Evolutionary conservation across 139 green algal species (phyloP), one percentile per base, ranked within the genome.

Genomic region (Zygnema cylindricum): DNA sequence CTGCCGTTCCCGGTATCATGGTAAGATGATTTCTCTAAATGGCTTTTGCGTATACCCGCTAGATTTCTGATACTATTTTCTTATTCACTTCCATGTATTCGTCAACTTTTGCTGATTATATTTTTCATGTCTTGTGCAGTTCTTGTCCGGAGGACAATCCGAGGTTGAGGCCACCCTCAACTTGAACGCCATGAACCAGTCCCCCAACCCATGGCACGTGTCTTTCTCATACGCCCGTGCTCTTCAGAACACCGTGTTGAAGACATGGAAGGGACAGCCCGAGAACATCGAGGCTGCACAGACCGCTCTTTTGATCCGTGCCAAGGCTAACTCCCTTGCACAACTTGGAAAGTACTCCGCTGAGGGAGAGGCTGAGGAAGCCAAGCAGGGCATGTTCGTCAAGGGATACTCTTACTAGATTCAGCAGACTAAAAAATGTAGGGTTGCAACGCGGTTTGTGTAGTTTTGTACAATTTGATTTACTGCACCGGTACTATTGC

Each of bases 211-310:
- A n/a, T 99, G 97, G 97, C 97, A 99, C 93, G 97, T 99, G 94
- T 99, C 97, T 63, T 99, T 99, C 97, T 99, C 97, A n/a, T 99
- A 99, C 94, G 97, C 97, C 30, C 96, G 97, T 89, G 97, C 97
- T 25, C 96, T 99, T 85, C 96, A 98, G 94, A 94, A 94, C 89
- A 86, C 91, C 21, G 92, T 93, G 33, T 85, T 95, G 40, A 96
- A 97, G 95, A 93, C 90, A 76, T 95, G 92, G 92, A 69, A 84
- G 54, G 95, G 97, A 77, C 95, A 98, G 93, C 93, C 95, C 43
- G 94, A 93, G 89, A 99, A 99, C 93, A 76, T 96, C 0, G 71
- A 95, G 57, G 94, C 93, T 7, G 97, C 95, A 77, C 97, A 99
- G 95, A 87, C 94, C n/a, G 95, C 96, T 30, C 95, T 99, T 32